Evolutionary conservation across 495 filamentous ascomycete species (phyloP).

Genomic region (Hypoxylon perforatum): DNA sequence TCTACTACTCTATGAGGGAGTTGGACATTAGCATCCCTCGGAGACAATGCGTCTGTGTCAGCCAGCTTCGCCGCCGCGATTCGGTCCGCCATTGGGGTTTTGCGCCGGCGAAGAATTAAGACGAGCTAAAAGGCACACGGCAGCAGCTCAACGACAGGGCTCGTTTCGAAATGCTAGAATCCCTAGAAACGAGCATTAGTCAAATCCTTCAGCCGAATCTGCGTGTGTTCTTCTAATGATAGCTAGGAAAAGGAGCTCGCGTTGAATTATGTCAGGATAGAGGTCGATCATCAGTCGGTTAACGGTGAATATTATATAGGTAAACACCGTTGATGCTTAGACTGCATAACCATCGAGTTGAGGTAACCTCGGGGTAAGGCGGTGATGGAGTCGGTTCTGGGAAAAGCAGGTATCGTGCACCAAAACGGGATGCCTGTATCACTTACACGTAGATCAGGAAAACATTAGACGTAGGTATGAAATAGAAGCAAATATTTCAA

Average conservation of each 20-base stretch:
- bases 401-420: slow-evolving; percentile 1
- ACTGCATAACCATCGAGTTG: background rate
- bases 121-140: slow-evolving; percentile 17
- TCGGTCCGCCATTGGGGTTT: slow-evolving; percentile 45
- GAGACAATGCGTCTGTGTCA: slow-evolving; percentile 77
- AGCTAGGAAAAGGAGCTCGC: background rate
- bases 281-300: too few relatives aligned
- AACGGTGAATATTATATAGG: too few relatives aligned
- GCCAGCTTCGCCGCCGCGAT: slow-evolving; percentile 50
- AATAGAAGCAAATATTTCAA: slow-evolving; percentile 8
- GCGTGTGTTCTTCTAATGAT: background rate
- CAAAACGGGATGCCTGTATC: background rate
- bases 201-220: background rate
- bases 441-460: slow-evolving; percentile 32
- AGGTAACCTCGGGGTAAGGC: background rate
- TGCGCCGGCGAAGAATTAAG: slow-evolving; percentile 15
- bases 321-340: background rate
- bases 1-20: slow-evolving; percentile 55
- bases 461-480: slow-evolving; percentile 18
- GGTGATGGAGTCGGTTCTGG: background rate
- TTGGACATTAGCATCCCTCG: slow-evolving; percentile 74
- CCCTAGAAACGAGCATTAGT: slow-evolving; percentile 19
- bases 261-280: background rate
- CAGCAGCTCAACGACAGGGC: slow-evolving; percentile 11
- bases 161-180: slow-evolving; percentile 8